Percentiles rank a stretch among this genome's conserved stretches.
Evolutionary conservation across 2,329 filamentous ascomycete species (phyloP).

Genomic region (Xylaria sp.): DNA sequence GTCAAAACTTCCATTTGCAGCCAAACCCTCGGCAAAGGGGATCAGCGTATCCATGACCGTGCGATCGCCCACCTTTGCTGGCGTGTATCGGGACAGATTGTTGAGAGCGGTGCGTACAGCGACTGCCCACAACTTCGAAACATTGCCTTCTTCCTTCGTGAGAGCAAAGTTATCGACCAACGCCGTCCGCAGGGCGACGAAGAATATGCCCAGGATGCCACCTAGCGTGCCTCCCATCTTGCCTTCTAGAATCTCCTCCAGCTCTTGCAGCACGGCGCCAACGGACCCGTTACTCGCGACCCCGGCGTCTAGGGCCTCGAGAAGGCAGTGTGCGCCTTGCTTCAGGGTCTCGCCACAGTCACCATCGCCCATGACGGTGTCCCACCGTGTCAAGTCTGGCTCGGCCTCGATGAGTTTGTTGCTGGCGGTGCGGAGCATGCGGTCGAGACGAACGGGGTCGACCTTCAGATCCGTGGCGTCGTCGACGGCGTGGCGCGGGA

Average conservation of each 20-base stretch:
- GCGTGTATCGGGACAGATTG: conserved; percentile 62
- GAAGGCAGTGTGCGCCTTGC: conserved; percentile 59
- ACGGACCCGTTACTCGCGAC: conserved; percentile 58
- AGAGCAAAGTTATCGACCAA: conserved; percentile 52
- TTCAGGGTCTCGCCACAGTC: conserved; percentile 72
- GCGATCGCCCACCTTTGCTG: conserved; percentile 64
- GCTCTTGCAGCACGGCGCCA: conserved; percentile 57
- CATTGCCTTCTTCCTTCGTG: conserved; percentile 44
- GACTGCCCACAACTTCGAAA: conserved; percentile 55
- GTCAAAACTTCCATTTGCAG: conserved; percentile 58
- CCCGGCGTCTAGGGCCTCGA: conserved; percentile 57
- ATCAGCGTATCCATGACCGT: conserved; percentile 68
- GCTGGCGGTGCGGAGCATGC: conserved; percentile 65
- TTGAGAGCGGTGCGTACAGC: conserved; percentile 56
- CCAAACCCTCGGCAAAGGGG: conserved; percentile 61
- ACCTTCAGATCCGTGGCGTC: conserved; percentile 58
- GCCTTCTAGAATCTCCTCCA: conserved; percentile 65
- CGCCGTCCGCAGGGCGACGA: conserved; percentile 54
- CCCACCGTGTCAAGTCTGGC: conserved; percentile 70
- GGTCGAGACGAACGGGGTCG: conserved; percentile 62
- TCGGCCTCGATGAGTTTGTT: conserved; percentile 65
- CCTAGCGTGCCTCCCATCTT: conserved; percentile 59
- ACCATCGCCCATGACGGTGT: conserved; percentile 71
- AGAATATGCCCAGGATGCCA: conserved; percentile 54
- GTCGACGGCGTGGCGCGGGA: conserved; percentile 51